Evolutionary conservation across 169 alveolate species (phyloP).

Genomic region (Hammondia hammondi): DNA sequence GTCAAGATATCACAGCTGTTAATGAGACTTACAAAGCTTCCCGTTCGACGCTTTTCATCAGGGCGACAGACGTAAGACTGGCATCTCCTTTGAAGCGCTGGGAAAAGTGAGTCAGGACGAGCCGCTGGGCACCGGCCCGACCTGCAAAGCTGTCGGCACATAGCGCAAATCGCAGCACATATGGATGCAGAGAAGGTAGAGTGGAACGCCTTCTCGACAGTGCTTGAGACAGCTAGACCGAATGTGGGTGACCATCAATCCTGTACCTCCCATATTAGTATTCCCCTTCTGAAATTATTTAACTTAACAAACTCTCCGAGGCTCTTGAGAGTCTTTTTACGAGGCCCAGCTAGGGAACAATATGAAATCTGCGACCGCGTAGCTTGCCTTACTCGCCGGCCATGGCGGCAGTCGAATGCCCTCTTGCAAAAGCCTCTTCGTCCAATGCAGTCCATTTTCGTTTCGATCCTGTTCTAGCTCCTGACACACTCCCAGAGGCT

Average conservation of each 20-base stretch:
- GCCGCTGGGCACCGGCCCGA: slow-evolving; percentile 70
- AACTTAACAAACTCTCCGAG: too few species aligned
- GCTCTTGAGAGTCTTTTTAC: too few species aligned
- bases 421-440: slow-evolving; percentile 74
- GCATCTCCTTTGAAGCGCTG: slow-evolving; percentile 80
- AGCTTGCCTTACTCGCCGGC: slow-evolving; percentile 74
- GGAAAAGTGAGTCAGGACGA: slow-evolving; percentile 81
- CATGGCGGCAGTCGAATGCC: slow-evolving; percentile 81
- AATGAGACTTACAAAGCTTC: slow-evolving; percentile 69
- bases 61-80: slow-evolving; percentile 66
- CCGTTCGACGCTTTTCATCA: slow-evolving; percentile 73
- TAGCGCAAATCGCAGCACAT: too few species aligned
- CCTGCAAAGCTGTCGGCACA: slow-evolving; percentile 71
- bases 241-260: too few species aligned
- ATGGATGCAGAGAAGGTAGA: not conserved
- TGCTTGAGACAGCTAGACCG: too few species aligned
- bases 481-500: not conserved
- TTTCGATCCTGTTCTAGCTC: not conserved
- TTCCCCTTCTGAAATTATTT: too few species aligned
- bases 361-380: not conserved
- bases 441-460: slow-evolving; percentile 49
- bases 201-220: not conserved
- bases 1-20: too few species aligned
- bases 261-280: too few species aligned
- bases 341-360: not conserved